phyloP scores from a whole-genome alignment of 1,284 basidiomycete genomes.

The Fomitopsis pinicola region DNA sequence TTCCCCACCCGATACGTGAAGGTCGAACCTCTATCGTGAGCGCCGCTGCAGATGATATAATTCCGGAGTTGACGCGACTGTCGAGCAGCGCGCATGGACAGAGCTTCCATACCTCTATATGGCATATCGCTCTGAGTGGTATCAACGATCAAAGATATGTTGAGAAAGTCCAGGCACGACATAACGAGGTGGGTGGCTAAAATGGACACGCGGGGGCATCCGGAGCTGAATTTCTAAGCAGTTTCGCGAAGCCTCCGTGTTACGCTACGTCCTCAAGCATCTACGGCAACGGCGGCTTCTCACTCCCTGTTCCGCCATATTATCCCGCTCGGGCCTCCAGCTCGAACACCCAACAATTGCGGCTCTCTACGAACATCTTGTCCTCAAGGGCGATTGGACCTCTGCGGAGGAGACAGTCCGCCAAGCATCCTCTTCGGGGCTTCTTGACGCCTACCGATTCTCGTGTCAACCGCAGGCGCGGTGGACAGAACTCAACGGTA shows the following conservation, averaged over 20 bases:
- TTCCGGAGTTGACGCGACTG: not conserved
- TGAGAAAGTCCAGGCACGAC: slow-evolving; percentile 42
- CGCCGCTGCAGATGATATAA: slow-evolving; percentile 5
- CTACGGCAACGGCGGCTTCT: slow-evolving; percentile 73
- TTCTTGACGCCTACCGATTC: slow-evolving; percentile 58
- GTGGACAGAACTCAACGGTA: slow-evolving; percentile 54
- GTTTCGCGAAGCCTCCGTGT: slow-evolving; percentile 61
- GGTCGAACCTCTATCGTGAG: slow-evolving; percentile 69
- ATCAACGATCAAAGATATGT: slow-evolving; percentile 52
- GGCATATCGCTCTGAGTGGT: slow-evolving; percentile 63
- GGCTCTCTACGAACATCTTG: slow-evolving; percentile 59
- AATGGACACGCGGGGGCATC: not conserved
- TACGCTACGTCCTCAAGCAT: slow-evolving; percentile 75
- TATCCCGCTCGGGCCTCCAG: slow-evolving; percentile 50
- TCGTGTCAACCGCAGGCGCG: slow-evolving; percentile 50
- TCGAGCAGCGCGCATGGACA: slow-evolving; percentile 51
- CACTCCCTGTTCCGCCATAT: slow-evolving; percentile 59
- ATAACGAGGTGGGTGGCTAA: slow-evolving; percentile 51
- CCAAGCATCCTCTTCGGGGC: slow-evolving; percentile 44
- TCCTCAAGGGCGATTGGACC: slow-evolving; percentile 63
- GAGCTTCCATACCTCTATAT: slow-evolving; percentile 74
- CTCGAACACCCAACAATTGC: slow-evolving; percentile 74
- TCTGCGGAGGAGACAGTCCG: slow-evolving; percentile 52
- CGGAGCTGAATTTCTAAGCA: slow-evolving; percentile 24
- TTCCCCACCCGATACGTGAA: slow-evolving; percentile 69